A percentile compares a stretch with the other conserved stretches of the same genome.
Evolutionary conservation across 192 early-diverging fungal species (phyloP).

Genomic region (Entomortierella chlamydospora): DNA sequence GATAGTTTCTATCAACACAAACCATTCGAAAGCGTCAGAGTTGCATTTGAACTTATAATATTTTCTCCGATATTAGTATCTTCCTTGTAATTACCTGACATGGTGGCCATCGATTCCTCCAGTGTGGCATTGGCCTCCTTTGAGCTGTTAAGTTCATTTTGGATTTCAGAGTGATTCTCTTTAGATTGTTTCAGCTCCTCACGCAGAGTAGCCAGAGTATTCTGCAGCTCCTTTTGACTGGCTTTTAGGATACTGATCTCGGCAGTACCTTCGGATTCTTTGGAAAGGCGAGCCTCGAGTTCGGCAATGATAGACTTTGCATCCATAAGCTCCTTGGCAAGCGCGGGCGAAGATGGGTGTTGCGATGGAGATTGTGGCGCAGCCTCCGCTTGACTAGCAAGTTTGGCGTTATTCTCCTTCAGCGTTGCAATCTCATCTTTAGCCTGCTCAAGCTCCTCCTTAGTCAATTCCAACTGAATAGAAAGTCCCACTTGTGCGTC

Average conservation of each 20-base stretch:
- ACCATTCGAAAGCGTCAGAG: background rate
- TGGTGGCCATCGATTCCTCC: constrained; percentile 14
- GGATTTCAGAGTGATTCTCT: background rate
- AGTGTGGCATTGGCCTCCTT: constrained; percentile 8
- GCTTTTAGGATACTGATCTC: constrained; percentile 6
- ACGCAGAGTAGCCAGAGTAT: background rate
- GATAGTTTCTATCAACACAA: background rate
- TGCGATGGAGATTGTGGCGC: background rate
- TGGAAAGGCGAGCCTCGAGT: constrained; percentile 13
- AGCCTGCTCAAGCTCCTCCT: constrained; percentile 37
- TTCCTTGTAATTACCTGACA: constrained; percentile 8
- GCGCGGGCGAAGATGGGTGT: constrained; percentile 1
- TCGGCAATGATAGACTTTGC: constrained; percentile 29
- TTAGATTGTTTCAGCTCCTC: constrained; percentile 12
- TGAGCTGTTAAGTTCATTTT: constrained; percentile 10
- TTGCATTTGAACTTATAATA: no score
- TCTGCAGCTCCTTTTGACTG: constrained; percentile 15
- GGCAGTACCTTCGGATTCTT: constrained; percentile 2
- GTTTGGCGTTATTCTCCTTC: constrained; percentile 23
- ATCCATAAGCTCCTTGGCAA: constrained; percentile 16
- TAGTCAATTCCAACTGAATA: constrained; percentile 36
- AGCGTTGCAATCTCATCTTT: constrained; percentile 17
- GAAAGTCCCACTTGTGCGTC: constrained; percentile 23
- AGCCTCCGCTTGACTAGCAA: constrained; percentile 11
- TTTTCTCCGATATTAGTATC: no score